Evolutionary conservation across 768 basidiomycete genomes (phyloP), one percentile per base, ranked within the genome.

Genomic region (Agrocybe praecox): DNA sequence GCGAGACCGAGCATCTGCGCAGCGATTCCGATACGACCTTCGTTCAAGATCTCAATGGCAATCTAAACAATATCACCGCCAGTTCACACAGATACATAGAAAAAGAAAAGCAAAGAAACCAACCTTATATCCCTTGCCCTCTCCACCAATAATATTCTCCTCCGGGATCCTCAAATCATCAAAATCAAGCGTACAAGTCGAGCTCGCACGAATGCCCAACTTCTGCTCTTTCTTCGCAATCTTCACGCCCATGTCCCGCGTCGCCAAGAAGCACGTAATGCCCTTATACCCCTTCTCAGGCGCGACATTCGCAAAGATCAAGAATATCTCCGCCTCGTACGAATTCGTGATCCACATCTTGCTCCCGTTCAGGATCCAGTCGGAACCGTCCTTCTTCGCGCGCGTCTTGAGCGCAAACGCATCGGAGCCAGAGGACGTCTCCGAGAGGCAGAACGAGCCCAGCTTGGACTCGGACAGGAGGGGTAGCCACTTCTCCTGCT

Each of bases 321-420:
- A 87, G 78, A 91, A 92, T 40, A 96, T 81, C 46, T 94, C 92
- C 1, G 94, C 94, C 72, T 96, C 94, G 56, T 86, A 82, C 0
- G 94, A 96, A 74, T 98, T 98, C 22, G 95, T 96, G 57, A 98
- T 97, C 95, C 95, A 97, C 95, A 96, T 96, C 79, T 99, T 99
- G 54, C 93, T 92, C n/a, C 97, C 97, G 63, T 94, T 96, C 52
- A 99, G 70, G 26, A 94, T 76, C 83, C 89, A 98, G 70, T 88
- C 71, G 63, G 90, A 85, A 17, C 93, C 94, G 46, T 93, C 88
- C 71, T 90, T 92, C 69, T 81, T 88, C 15, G 97, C 96, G 11
- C 91, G 90, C 1, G 97, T 95, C 70, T 96, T 93, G 32, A 99
- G 78, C 0, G 96, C 95, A 69, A 99, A 99, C 0, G 97, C 97